These are phyloP conservation scores for Beauveria sp. DNA, from an alignment of 2,329 filamentous ascomycete species.

Conservation along the genomic window DNA sequence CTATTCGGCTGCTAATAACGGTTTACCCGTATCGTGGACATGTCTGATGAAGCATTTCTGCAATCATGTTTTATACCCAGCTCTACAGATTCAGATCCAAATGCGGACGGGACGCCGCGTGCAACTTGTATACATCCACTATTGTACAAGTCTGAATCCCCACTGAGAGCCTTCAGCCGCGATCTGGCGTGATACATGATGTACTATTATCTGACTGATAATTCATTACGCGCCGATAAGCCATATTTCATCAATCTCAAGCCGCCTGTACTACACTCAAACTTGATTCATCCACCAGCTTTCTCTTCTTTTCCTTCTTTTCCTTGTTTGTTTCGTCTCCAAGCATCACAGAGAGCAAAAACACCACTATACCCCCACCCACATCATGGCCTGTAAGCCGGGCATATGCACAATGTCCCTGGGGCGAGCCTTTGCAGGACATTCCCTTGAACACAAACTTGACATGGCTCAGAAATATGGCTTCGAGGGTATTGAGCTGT, in stretches of 20 bases:
- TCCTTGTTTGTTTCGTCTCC: too few species aligned
- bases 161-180: background rate
- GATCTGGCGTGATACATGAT: background rate
- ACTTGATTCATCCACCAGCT: background rate
- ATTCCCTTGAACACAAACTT: slow-evolving; percentile 60
- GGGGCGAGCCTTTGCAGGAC: slow-evolving; percentile 60
- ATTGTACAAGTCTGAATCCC: too few species aligned
- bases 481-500: slow-evolving; percentile 65
- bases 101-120: background rate
- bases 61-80: background rate
- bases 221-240: background rate
- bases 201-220: background rate
- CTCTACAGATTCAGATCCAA: background rate
- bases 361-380: background rate
- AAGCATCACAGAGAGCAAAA: background rate
- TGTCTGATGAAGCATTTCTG: background rate
- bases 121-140: background rate
- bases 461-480: slow-evolving; percentile 57
- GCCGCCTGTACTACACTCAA: background rate
- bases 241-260: background rate
- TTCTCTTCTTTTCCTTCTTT: background rate
- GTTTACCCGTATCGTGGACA: background rate
- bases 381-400: slow-evolving; percentile 32
- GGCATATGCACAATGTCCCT: slow-evolving; percentile 73
- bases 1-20: background rate